Base-by-base conservation (phyloP, 2,329 filamentous ascomycete species). In the Tolypocladium endophyticum region DNA sequence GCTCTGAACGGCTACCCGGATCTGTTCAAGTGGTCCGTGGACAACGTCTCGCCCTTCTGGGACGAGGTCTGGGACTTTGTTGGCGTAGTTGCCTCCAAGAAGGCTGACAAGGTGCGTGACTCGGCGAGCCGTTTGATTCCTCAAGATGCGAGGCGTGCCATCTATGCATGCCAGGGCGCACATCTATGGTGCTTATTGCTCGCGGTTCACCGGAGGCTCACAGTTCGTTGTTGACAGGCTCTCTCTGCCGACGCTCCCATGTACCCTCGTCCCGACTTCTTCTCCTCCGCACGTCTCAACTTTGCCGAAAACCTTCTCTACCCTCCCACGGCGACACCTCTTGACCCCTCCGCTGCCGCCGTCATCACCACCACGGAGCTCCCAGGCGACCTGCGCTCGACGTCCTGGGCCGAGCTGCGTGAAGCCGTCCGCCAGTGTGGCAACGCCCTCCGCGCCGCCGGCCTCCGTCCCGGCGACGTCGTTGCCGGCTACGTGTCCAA, bases 301-400 rank as follows among this genome's bases (percentile, higher is more conserved):
- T 97, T 97, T 71, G 92, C 93, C 33, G 90, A 97, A 76, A 99
- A 99, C 72, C 79, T 97, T 58, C 84, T 99, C 4, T 97, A 87
- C 71, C 93, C 93, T 4, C 79, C 79, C 56, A 68, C 69, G 3
- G 57, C 64, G 52, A 64, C 67, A 41, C 61, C 69, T 33, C 62
- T 72, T 39, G 76, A 87, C 63, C 82, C 87, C 57, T 73, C 84
- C 54, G 79, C 81, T 5, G 74, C 83, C 8, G 92, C 92, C 23
- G 81, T 96, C 54, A 88, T 97, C 67, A 89, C 88, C 33, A 87
- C 85, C 4, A 96, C 91, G 14, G 93, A 97, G 75, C 72, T 79
- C 20, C 84, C 83, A 18, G 80, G 83, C 57, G 82, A 89, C 66
- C 77, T 79, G 35, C 71, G 74, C 56, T 70, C 73, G 59, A 80